Evolutionary conservation across 768 basidiomycete species (phyloP).

Genomic region (Terana coerulea): DNA sequence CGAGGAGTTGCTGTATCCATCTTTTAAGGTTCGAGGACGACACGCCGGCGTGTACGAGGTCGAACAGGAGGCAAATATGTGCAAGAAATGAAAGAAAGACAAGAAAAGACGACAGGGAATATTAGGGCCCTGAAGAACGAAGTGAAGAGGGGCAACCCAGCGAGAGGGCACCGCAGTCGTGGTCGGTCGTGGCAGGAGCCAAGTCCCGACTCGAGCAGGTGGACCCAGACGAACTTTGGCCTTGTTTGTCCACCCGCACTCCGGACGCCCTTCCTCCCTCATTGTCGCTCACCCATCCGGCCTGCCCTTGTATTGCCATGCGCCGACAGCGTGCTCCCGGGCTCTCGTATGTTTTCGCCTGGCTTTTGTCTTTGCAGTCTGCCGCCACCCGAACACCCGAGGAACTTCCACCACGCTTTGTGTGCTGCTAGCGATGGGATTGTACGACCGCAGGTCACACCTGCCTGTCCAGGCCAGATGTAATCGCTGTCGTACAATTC

Average conservation of each 20-base stretch:
- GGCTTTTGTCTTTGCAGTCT: no score
- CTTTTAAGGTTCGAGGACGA: constrained; percentile 23
- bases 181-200: constrained; percentile 5
- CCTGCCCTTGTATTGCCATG: not conserved
- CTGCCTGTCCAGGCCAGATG: no score
- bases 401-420: no score
- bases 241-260: constrained; percentile 9
- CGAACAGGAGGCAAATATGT: constrained; percentile 1
- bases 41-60: constrained; percentile 42
- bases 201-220: not conserved
- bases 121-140: constrained; percentile 7
- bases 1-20: constrained; percentile 32
- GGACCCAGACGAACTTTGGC: constrained; percentile 11
- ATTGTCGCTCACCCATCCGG: not conserved
- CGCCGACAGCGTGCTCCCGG: no score
- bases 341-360: no score
- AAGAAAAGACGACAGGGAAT: constrained; percentile 5
- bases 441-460: no score
- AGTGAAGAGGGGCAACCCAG: not conserved
- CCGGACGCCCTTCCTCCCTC: not conserved
- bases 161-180: constrained; percentile 12
- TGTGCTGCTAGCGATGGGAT: no score
- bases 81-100: constrained; percentile 10
- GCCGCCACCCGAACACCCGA: no score
- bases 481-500: no score